phyloP scores from a whole-genome alignment of 331 rosid genomes.

The Phaseolus coccineus region DNA sequence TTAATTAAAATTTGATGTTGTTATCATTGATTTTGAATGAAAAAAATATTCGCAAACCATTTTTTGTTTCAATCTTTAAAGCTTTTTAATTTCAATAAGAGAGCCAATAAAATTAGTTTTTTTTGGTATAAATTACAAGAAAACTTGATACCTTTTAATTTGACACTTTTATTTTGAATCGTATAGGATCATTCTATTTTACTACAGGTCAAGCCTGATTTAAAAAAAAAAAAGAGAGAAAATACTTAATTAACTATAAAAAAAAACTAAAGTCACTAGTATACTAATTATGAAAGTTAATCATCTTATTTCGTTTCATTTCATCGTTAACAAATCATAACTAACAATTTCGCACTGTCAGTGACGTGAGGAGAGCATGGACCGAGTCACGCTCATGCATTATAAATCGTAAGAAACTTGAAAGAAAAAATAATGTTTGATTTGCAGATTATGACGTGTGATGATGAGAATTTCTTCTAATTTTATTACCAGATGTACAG shows the following conservation, averaged over 20 bases:
- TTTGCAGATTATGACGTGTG: conserved; percentile 39
- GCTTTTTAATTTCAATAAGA: too few relatives aligned
- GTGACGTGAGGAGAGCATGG: conserved; percentile 32
- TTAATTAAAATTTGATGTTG: too few relatives aligned
- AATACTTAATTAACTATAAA: not conserved
- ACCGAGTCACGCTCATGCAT: conserved; percentile 34
- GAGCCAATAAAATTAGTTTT: too few relatives aligned
- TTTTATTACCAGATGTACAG: conserved; percentile 18
- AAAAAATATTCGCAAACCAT: too few relatives aligned
- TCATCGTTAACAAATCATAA: conserved; percentile 18
- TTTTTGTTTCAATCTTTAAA: too few relatives aligned
- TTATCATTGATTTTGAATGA: too few relatives aligned
- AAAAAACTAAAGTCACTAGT: not conserved
- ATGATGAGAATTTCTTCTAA: conserved; percentile 25
- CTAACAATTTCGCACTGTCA: conserved; percentile 35
- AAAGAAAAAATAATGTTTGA: conserved; percentile 14
- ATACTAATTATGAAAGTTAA: not conserved
- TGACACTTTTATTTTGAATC: too few relatives aligned
- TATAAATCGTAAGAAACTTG: conserved; percentile 20
- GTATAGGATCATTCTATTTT: too few relatives aligned
- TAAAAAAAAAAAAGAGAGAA: not conserved
- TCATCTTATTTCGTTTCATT: not conserved
- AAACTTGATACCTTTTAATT: too few relatives aligned
- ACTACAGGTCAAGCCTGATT: too few relatives aligned
- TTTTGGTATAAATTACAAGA: too few relatives aligned